Conservation (phyloP, 495 filamentous ascomycete genomes). For the Daldinia vernicosa region DNA sequence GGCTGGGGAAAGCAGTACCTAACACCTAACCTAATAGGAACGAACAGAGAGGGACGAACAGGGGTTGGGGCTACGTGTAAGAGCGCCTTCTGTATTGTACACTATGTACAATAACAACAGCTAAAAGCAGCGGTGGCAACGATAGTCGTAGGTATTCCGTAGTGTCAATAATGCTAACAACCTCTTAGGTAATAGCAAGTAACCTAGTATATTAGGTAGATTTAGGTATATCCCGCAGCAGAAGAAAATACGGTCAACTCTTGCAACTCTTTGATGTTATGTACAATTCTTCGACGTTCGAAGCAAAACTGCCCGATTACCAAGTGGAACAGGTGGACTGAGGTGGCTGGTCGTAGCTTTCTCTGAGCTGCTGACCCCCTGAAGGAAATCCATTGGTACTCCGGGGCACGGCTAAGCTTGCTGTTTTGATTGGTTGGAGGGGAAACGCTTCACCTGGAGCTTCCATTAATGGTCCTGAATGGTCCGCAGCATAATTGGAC, state of each 20-base stretch:
- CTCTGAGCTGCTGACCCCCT: slow-evolving; percentile 22
- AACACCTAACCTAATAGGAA: slow-evolving; percentile 22
- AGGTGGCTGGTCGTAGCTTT: slow-evolving; percentile 38
- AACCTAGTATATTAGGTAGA: not conserved
- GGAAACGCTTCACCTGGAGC: slow-evolving; percentile 28
- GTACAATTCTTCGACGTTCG: not conserved
- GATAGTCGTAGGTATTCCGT: not conserved
- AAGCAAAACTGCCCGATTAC: slow-evolving; percentile 31
- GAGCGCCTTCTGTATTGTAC: slow-evolving; percentile 16
- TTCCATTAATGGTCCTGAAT: not conserved
- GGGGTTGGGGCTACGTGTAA: slow-evolving; percentile 35
- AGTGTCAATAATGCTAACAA: not conserved
- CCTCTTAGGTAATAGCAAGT: not conserved
- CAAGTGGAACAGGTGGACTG: slow-evolving; percentile 18
- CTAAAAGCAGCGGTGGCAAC: not conserved
- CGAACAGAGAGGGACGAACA: slow-evolving; percentile 1
- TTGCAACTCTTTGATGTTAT: not conserved
- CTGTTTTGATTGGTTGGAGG: slow-evolving; percentile 40
- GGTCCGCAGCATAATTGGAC: not conserved
- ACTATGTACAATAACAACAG: slow-evolving; percentile 1
- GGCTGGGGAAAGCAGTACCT: slow-evolving; percentile 28
- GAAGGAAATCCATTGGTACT: slow-evolving; percentile 11
- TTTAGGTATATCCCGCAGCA: too few species aligned
- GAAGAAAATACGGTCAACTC: too few species aligned
- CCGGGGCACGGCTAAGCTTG: not conserved